Percentiles rank a stretch among this genome's conserved stretches.
phyloP scores from a whole-genome alignment of 1,284 basidiomycete genomes.

The Tranzscheliella williamsii region DNA sequence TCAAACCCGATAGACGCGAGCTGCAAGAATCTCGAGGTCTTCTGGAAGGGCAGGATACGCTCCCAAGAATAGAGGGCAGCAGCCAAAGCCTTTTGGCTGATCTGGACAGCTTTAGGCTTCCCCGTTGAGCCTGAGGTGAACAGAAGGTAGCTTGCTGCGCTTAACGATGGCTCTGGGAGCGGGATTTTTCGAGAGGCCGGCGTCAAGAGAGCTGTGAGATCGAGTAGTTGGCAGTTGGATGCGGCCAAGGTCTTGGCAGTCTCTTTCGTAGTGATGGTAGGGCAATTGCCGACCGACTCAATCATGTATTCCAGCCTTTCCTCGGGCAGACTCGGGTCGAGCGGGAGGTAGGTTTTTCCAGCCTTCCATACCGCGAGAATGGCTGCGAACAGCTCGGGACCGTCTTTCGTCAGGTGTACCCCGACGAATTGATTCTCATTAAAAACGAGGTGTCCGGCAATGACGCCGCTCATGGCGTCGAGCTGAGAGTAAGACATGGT shows the following conservation, averaged over 20 bases:
- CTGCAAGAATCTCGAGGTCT: slow-evolving; percentile 51
- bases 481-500: slow-evolving; percentile 45
- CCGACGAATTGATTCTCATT: slow-evolving; percentile 21
- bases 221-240: slow-evolving; percentile 21
- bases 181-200: neutral
- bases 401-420: slow-evolving; percentile 47
- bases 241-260: slow-evolving; percentile 5
- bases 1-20: slow-evolving; percentile 58
- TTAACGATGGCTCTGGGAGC: slow-evolving; percentile 14
- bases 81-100: slow-evolving; percentile 52
- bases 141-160: slow-evolving; percentile 48
- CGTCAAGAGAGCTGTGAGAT: slow-evolving; percentile 8
- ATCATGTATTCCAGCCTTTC: slow-evolving; percentile 55
- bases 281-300: slow-evolving; percentile 32
- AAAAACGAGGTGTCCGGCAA: slow-evolving; percentile 27
- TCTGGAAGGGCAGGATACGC: slow-evolving; percentile 42
- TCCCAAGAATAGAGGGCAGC: slow-evolving; percentile 56
- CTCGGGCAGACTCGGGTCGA: slow-evolving; percentile 51
- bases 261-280: slow-evolving; percentile 13
- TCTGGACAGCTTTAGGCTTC: slow-evolving; percentile 55
- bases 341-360: slow-evolving; percentile 51
- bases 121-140: slow-evolving; percentile 58
- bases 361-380: slow-evolving; percentile 57
- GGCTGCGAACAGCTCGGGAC: slow-evolving; percentile 40
- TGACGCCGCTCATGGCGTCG: slow-evolving; percentile 29